phyloP scores from a whole-genome alignment of 768 basidiomycete species.

The Phlebiopsis flavidoalba region DNA sequence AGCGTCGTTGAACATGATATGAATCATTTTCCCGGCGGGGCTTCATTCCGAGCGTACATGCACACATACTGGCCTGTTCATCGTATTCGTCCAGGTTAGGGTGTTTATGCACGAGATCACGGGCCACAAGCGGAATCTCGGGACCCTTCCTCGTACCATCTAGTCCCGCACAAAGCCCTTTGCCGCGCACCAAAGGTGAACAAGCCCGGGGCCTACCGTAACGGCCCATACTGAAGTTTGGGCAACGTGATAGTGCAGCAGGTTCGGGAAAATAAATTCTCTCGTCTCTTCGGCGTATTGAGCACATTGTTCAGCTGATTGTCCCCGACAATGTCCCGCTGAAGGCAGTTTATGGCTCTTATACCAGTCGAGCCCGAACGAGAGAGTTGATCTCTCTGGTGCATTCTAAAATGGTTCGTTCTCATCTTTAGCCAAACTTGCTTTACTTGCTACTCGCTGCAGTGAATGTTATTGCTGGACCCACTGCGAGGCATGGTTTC shows the following conservation, averaged over 20 bases:
- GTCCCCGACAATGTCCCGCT: not conserved
- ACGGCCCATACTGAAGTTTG: not conserved
- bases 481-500: conserved; percentile 12
- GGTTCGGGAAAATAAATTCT: not conserved
- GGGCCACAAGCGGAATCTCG: too few relatives aligned
- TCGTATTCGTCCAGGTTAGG: too few relatives aligned
- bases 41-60: too few relatives aligned
- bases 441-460: not conserved
- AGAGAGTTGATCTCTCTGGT: too few relatives aligned
- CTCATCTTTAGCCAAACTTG: not conserved
- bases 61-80: too few relatives aligned
- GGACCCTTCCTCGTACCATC: too few relatives aligned
- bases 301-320: not conserved
- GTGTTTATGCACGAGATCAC: too few relatives aligned
- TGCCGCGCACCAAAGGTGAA: too few relatives aligned
- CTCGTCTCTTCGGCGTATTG: not conserved
- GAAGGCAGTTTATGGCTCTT: not conserved
- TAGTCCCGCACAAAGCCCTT: too few relatives aligned
- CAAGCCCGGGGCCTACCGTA: too few relatives aligned
- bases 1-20: too few relatives aligned
- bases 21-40: too few relatives aligned
- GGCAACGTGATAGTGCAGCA: not conserved
- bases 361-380: not conserved
- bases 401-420: not conserved
- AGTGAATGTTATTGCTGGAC: not conserved